Conservation (phyloP, 441 rosid species). For the Isatis lusitanica region DNA sequence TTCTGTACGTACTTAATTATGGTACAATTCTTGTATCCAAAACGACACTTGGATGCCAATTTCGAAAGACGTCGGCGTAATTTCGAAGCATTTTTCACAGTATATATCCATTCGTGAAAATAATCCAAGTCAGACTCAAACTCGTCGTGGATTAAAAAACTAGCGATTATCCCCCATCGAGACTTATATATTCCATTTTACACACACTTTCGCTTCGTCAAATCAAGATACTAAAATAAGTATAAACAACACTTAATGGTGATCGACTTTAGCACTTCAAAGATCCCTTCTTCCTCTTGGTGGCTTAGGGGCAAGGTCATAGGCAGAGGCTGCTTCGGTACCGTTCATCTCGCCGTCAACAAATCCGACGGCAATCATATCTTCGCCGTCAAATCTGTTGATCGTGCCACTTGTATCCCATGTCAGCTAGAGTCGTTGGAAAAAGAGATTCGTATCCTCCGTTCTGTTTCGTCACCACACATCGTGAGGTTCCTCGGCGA, state of each 20-base stretch:
- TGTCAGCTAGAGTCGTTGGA: constrained; percentile 29
- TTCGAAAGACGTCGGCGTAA: neutral
- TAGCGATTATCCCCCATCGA: too few species aligned
- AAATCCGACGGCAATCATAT: neutral
- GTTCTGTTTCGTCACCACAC: constrained; percentile 2
- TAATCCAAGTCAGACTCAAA: constrained; percentile 9
- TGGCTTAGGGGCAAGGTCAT: constrained; percentile 48
- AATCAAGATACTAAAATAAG: neutral
- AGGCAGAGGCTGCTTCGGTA: constrained; percentile 34
- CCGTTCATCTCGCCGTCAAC: constrained; percentile 1
- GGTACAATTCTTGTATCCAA: neutral
- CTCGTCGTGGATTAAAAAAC: neutral
- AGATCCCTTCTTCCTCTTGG: constrained; percentile 6
- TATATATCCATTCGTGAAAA: neutral
- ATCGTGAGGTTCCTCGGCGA: constrained; percentile 5
- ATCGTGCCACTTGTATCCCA: neutral
- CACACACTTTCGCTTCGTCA: neutral
- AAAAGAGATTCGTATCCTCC: constrained; percentile 4
- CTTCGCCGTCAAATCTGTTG: constrained; percentile 1
- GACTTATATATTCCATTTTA: too few species aligned
- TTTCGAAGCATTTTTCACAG: neutral
- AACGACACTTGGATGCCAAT: neutral
- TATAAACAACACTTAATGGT: neutral
- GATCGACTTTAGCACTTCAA: neutral
- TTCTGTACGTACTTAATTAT: neutral